Evolutionary conservation across 768 basidiomycete genomes (phyloP), one percentile per base, ranked within the genome.

Genomic region (Pulveroboletus sp.): DNA sequence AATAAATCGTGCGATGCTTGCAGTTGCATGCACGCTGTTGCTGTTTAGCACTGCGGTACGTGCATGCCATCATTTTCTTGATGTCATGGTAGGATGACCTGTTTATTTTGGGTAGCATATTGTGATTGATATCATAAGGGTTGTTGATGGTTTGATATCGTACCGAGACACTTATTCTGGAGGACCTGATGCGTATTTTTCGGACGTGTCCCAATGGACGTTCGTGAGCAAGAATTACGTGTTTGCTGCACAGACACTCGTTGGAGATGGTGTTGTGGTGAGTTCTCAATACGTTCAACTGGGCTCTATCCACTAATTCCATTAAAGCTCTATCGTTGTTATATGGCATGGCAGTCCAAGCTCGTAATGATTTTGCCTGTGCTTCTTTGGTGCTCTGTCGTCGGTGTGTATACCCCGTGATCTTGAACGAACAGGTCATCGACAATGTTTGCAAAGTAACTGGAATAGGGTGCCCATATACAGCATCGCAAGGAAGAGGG

Each of bases 261-360:
- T 60, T 7, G 62, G 61, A 1, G 61, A 64, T 25, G 61, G 53
- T 9, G 55, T 64, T 1, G 41, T 64, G 16, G 62, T 64, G 16
- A 9, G 59, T 48, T 13, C n/a, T 33, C 38, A 2, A 3, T 43
- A 19, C 29, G n/a, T 25, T 10, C 33, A 13, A 3, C 14, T 29
- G 10, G 29, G 16, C 25, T 10, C 17, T n/a, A 29, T 24, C n/a
- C 32, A 19, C 35, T 46, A 11, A 50, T 17, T 7, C 1, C 19
- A 17, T 20, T 16, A 7, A 13, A 57, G 55, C 45, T 57, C 33
- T 56, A 55, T 25, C 52, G 55, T 6, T 54, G 47, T 32, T 68
- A 67, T 32, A 48, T 57, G 24, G 65, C 59, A 33, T 66, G 65
- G 65, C 59, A 61, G 38, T 58, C 52, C 7, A 24, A 53, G 2